phyloP scores from a whole-genome alignment of 192 early-diverging fungal species.

The Coemansia sp. region DNA sequence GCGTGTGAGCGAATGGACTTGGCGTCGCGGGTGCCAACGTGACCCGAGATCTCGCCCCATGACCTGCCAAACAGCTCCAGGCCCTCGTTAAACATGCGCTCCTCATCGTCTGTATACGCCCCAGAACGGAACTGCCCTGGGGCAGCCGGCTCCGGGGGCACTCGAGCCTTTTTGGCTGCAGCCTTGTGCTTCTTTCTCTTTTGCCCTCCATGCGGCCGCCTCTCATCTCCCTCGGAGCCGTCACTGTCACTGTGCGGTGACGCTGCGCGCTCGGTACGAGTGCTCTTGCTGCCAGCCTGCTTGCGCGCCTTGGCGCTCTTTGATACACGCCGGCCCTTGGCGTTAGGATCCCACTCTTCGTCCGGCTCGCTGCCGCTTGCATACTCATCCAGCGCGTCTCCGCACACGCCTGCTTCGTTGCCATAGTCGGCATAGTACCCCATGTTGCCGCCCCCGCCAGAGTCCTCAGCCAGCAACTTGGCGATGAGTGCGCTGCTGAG shows the following conservation, averaged over 20 bases:
- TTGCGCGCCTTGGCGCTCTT: slow-evolving; percentile 33
- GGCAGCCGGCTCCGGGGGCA: slow-evolving; percentile 35
- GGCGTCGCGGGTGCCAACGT: slow-evolving; percentile 75
- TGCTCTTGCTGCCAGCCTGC: background rate
- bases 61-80: slow-evolving; percentile 79
- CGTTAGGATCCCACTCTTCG: slow-evolving; percentile 46
- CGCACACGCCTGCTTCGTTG: slow-evolving; percentile 21
- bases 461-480: slow-evolving; percentile 71
- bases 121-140: slow-evolving; percentile 61
- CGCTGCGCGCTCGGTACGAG: background rate
- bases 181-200: slow-evolving; percentile 22
- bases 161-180: slow-evolving; percentile 18
- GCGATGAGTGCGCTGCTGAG: slow-evolving; percentile 80
- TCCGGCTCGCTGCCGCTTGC: slow-evolving; percentile 44
- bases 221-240: slow-evolving; percentile 3
- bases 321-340: slow-evolving; percentile 32
- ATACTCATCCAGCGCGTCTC: slow-evolving; percentile 51
- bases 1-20: slow-evolving; percentile 87
- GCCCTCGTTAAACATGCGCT: slow-evolving; percentile 69
- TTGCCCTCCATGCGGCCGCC: background rate
- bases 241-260: slow-evolving; percentile 22
- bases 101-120: slow-evolving; percentile 75
- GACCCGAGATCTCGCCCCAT: slow-evolving; percentile 72
- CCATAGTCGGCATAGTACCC: slow-evolving; percentile 58
- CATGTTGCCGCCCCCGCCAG: slow-evolving; percentile 48